Percentiles rank a stretch among this genome's conserved stretches.
Evolutionary conservation across 1,284 basidiomycete species (phyloP).

Genomic region (Phylloboletellus chloephorus): DNA sequence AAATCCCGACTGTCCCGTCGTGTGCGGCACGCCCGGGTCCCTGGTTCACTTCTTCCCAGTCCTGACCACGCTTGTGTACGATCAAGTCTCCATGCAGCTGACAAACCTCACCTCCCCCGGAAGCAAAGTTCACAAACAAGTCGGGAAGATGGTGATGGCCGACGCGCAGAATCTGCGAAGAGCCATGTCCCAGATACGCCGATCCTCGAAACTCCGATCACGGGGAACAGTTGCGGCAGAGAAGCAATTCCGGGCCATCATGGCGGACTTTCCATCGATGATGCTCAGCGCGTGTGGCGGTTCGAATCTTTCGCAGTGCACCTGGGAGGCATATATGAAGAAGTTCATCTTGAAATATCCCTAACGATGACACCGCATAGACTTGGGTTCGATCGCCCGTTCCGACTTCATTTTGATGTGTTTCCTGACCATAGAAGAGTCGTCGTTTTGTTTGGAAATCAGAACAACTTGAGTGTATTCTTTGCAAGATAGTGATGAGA

Average conservation of each 20-base stretch:
- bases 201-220: constrained; percentile 13
- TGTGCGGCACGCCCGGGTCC: constrained; percentile 76
- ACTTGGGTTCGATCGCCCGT: constrained; percentile 4
- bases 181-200: constrained; percentile 10
- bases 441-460: constrained; percentile 23
- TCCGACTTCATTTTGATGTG: constrained; percentile 6
- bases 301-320: constrained; percentile 43
- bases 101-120: constrained; percentile 33
- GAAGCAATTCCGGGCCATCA: constrained; percentile 30
- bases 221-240: constrained; percentile 14
- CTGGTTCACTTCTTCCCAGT: constrained; percentile 59
- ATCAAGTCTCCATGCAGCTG: constrained; percentile 38
- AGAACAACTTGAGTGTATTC: constrained; percentile 7
- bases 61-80: constrained; percentile 47
- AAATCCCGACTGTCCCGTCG: constrained; percentile 68
- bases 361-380: constrained; percentile 30
- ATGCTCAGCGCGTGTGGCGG: constrained; percentile 48
- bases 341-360: constrained; percentile 58
- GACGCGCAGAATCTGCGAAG: constrained; percentile 14
- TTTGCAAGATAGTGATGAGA: constrained; percentile 3
- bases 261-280: constrained; percentile 31
- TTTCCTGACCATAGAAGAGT: constrained; percentile 9
- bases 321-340: constrained; percentile 59
- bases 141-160: constrained; percentile 37
- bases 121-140: constrained; percentile 37